These are phyloP conservation scores for Heracleum sosnowskyi DNA, from an alignment of 129 eudicot species.

Conservation along the genomic window DNA sequence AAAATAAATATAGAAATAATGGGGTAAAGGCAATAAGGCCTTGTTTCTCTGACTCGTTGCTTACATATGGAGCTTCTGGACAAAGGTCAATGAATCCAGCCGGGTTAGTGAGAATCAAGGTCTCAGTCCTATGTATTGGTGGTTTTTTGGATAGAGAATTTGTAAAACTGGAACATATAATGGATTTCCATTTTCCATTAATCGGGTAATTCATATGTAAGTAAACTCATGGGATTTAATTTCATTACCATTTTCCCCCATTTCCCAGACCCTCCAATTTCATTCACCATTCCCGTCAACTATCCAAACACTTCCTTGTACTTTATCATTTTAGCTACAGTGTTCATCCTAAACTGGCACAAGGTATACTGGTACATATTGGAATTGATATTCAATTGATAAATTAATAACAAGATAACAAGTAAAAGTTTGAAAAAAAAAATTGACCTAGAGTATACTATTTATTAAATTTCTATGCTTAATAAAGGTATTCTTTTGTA, in stretches of 20 bases:
- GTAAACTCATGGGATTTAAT: background rate
- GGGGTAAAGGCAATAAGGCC: background rate
- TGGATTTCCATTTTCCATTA: background rate
- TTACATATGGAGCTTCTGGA: background rate
- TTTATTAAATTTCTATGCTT: too few relatives aligned
- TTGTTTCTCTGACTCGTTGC: background rate
- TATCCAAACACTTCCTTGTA: background rate
- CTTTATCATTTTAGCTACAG: background rate
- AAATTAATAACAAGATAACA: too few relatives aligned
- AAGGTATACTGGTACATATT: background rate
- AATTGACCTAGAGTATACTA: background rate
- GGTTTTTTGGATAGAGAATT: background rate
- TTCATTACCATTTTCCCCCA: background rate
- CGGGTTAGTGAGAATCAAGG: background rate
- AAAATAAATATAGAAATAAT: background rate
- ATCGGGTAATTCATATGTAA: background rate
- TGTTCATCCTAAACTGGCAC: too few relatives aligned
- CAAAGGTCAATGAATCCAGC: background rate
- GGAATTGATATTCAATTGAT: too few relatives aligned
- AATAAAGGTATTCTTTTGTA: background rate
- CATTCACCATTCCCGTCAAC: background rate
- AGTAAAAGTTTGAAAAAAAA: too few relatives aligned
- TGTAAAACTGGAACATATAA: too few relatives aligned
- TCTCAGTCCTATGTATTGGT: background rate
- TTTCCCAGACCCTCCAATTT: background rate